phyloP scores from a whole-genome alignment of 75 land plant genomes.

The Ceratopteris richardii region DNA sequence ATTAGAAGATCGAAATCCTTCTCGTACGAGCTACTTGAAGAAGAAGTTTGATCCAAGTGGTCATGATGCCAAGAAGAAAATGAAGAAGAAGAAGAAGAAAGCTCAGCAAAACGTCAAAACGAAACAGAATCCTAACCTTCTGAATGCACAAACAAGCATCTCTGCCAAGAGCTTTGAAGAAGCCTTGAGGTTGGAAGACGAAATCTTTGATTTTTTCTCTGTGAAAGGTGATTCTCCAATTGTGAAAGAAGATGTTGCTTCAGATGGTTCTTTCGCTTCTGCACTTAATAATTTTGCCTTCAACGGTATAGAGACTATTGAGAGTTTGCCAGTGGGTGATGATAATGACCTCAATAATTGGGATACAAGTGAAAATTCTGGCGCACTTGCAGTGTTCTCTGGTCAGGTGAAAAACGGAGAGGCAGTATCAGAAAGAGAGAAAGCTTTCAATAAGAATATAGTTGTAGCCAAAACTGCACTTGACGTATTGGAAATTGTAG shows the following conservation, averaged over 20 bases:
- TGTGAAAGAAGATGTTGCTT: background rate
- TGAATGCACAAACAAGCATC: background rate
- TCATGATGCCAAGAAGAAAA: conserved; percentile 8
- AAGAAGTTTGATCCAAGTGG: background rate
- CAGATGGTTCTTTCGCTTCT: background rate
- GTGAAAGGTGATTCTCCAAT: background rate
- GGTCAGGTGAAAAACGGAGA: conserved; percentile 14
- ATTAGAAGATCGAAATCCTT: conserved; percentile 1
- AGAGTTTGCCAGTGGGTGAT: conserved; percentile 1
- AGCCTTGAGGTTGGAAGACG: background rate
- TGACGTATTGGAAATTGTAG: conserved; percentile 52
- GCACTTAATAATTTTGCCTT: background rate
- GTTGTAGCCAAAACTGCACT: conserved; percentile 60
- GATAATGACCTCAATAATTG: conserved; percentile 7
- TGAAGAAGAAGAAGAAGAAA: conserved; percentile 4
- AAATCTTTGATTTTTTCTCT: background rate
- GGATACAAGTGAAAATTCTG: conserved; percentile 11
- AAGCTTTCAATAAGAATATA: conserved; percentile 47
- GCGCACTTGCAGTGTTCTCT: conserved; percentile 8
- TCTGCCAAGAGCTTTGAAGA: background rate
- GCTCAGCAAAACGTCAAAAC: background rate
- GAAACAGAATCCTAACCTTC: background rate
- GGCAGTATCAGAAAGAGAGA: conserved; percentile 18
- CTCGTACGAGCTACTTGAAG: background rate
- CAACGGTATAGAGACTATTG: background rate